phyloP scores from a whole-genome alignment of 2,329 filamentous ascomycete species.

The Chaetomium globosum region DNA sequence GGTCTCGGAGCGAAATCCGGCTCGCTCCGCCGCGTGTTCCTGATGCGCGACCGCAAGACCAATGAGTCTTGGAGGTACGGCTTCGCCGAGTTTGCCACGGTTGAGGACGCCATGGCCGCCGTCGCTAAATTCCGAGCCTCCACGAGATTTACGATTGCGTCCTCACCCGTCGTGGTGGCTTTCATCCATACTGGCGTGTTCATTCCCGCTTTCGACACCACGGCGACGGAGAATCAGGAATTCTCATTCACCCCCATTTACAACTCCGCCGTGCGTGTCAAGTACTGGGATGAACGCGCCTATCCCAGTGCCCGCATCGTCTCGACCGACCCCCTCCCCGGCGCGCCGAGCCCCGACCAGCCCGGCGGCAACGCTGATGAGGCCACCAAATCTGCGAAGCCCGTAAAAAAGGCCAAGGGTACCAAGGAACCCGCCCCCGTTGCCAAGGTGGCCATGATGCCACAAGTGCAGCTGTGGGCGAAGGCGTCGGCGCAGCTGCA shows the following conservation, averaged over 20 bases:
- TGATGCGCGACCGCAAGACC: constrained; percentile 72
- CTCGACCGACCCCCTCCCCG: constrained; percentile 51
- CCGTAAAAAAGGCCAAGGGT: constrained; percentile 57
- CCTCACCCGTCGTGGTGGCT: constrained; percentile 68
- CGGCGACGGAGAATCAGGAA: constrained; percentile 57
- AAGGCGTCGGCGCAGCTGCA: constrained; percentile 70
- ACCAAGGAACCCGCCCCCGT: constrained; percentile 52
- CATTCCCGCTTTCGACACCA: constrained; percentile 67
- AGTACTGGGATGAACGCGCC: constrained; percentile 75
- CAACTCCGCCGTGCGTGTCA: constrained; percentile 67
- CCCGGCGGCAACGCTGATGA: constrained; percentile 41
- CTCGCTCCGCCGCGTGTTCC: constrained; percentile 74
- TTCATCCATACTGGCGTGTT: constrained; percentile 87
- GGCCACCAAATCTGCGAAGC: constrained; percentile 35
- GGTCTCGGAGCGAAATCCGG: constrained; percentile 72
- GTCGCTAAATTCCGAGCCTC: constrained; percentile 71
- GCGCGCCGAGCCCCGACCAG: constrained; percentile 45
- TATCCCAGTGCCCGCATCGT: constrained; percentile 69
- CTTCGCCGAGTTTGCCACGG: constrained; percentile 78
- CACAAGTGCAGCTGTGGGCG: constrained; percentile 72
- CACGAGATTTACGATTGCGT: constrained; percentile 76
- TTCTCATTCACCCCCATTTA: constrained; percentile 72
- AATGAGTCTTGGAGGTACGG: constrained; percentile 79
- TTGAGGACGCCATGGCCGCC: constrained; percentile 75
- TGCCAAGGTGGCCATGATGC: constrained; percentile 57